Evolutionary conservation across 169 alveolate genomes (phyloP).

Genomic region (Eimeria necatrix): DNA sequence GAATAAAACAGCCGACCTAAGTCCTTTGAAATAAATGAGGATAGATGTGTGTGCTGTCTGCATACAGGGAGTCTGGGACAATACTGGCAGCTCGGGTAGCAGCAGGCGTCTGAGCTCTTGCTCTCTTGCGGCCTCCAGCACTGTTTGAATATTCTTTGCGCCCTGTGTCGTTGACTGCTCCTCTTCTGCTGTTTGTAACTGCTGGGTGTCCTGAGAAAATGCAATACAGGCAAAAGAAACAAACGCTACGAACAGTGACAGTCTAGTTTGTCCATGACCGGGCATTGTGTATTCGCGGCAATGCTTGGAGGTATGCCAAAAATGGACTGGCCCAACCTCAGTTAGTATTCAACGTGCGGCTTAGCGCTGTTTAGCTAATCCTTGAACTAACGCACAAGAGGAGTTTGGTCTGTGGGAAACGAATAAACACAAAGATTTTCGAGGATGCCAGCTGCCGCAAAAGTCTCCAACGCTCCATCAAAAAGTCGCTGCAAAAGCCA

Average conservation of each 20-base stretch:
- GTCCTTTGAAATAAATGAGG: not conserved
- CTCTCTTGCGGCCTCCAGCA: slow-evolving; percentile 39
- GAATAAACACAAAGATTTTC: slow-evolving; percentile 50
- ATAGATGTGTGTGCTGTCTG: not conserved
- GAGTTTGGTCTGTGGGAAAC: slow-evolving; percentile 51
- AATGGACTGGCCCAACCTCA: too few species aligned
- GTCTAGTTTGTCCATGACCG: too few species aligned
- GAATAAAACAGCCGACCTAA: not conserved
- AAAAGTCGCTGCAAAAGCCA: slow-evolving; percentile 41
- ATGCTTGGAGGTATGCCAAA: too few species aligned
- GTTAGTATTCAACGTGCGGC: too few species aligned
- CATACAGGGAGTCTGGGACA: slow-evolving; percentile 20
- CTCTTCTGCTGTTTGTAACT: not conserved
- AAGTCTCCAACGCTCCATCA: slow-evolving; percentile 57
- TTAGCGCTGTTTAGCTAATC: too few species aligned
- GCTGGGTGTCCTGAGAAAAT: slow-evolving; percentile 42
- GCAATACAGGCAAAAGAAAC: not conserved
- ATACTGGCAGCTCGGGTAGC: slow-evolving; percentile 18
- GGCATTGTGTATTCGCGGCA: too few species aligned
- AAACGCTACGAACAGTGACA: too few species aligned
- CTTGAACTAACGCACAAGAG: slow-evolving; percentile 3
- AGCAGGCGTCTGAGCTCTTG: slow-evolving; percentile 57
- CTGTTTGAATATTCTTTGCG: slow-evolving; percentile 27
- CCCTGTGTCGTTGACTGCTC: not conserved
- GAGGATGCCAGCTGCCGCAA: slow-evolving; percentile 20